Evolutionary conservation across 495 filamentous ascomycete genomes (phyloP).

Genomic region (Penicillium diatomitis): DNA sequence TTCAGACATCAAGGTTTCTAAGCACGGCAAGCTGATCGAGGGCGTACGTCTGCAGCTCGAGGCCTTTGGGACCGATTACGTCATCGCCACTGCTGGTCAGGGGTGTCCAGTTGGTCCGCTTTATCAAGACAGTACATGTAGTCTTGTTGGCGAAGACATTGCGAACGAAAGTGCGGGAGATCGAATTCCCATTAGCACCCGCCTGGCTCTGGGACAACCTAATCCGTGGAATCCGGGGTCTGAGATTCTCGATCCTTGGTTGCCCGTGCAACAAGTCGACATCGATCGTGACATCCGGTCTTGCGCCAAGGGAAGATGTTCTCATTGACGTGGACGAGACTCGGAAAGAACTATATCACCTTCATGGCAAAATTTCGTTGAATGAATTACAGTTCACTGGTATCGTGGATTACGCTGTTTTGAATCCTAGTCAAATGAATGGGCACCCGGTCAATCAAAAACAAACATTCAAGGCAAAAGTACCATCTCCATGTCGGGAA

Average conservation of each 20-base stretch:
- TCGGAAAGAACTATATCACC: background rate
- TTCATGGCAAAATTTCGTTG: too few relatives aligned
- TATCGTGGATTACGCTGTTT: too few relatives aligned
- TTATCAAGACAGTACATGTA: background rate
- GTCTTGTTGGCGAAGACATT: too few relatives aligned
- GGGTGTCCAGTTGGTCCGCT: slow-evolving; percentile 21
- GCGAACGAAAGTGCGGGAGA: background rate
- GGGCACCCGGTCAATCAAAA: too few relatives aligned
- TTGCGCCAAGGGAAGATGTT: slow-evolving; percentile 18
- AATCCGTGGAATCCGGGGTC: slow-evolving; percentile 11
- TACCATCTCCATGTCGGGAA: too few relatives aligned
- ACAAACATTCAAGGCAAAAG: too few relatives aligned
- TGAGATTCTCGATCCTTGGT: slow-evolving; percentile 16
- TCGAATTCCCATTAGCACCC: slow-evolving; percentile 10
- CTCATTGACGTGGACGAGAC: slow-evolving; percentile 1
- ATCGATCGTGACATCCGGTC: slow-evolving; percentile 17
- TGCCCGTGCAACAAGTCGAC: slow-evolving; percentile 20
- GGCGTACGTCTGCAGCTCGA: slow-evolving; percentile 53
- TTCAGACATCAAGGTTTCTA: slow-evolving; percentile 41
- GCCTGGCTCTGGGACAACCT: slow-evolving; percentile 8
- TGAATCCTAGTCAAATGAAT: too few relatives aligned
- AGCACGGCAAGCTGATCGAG: slow-evolving; percentile 37
- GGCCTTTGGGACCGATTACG: slow-evolving; percentile 51
- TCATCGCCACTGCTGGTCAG: slow-evolving; percentile 48
- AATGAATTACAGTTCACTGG: too few relatives aligned